Evolutionary conservation across 768 basidiomycete genomes (phyloP).

Genomic region (Calocybe cyanea): DNA sequence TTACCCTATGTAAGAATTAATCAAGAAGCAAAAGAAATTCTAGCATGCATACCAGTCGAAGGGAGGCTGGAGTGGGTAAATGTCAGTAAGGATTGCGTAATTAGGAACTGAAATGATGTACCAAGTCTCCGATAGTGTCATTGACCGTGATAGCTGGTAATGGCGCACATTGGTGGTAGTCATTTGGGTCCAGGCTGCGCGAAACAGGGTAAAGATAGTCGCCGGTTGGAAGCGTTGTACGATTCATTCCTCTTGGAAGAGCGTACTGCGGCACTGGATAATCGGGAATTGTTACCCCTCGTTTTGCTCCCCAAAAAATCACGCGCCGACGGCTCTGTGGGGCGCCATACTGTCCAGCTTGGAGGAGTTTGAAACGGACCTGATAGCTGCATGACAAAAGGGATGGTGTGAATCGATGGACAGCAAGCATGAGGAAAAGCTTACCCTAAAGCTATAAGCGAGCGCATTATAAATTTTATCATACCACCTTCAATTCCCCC

Average conservation of each 20-base stretch:
- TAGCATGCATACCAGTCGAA: constrained; percentile 60
- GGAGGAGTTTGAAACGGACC: constrained; percentile 57
- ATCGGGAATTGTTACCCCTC: constrained; percentile 51
- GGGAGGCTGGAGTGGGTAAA: constrained; percentile 37
- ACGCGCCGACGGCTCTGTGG: constrained; percentile 67
- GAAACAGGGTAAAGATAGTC: constrained; percentile 37
- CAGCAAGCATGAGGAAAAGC: constrained; percentile 16
- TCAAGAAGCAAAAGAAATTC: background rate
- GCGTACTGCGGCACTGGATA: constrained; percentile 65
- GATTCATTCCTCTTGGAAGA: constrained; percentile 29
- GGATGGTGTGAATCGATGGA: background rate
- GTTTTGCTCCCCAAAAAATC: constrained; percentile 65
- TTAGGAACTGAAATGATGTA: constrained; percentile 27
- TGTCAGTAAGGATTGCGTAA: constrained; percentile 3
- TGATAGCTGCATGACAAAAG: constrained; percentile 48
- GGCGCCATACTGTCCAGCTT: constrained; percentile 69
- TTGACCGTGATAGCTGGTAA: constrained; percentile 52
- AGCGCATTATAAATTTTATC: constrained; percentile 62
- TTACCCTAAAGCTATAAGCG: constrained; percentile 62
- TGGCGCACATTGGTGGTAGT: constrained; percentile 56
- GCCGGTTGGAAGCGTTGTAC: constrained; percentile 41
- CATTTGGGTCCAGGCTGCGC: constrained; percentile 35
- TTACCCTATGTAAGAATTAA: constrained; percentile 37
- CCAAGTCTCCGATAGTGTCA: constrained; percentile 69
- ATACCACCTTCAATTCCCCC: constrained; percentile 50